phyloP scores from a whole-genome alignment of 331 rosid genomes.

The Rhamnella rubrinervis region DNA sequence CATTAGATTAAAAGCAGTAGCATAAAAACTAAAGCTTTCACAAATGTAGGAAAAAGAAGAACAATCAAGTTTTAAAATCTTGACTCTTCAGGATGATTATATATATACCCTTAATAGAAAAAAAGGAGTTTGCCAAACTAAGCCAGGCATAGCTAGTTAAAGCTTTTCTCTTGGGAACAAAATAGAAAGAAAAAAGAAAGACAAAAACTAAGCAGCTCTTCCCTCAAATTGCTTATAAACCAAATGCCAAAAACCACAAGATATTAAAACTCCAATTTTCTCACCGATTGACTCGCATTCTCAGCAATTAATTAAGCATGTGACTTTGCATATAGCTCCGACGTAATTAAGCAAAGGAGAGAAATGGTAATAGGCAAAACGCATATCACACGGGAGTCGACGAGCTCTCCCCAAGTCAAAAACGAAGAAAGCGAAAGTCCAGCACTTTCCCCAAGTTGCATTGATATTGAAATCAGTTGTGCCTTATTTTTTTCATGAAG shows the following conservation, averaged over 20 bases:
- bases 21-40: background rate
- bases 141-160: too few species aligned
- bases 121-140: too few species aligned
- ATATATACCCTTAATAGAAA: too few species aligned
- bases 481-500: slow-evolving; percentile 57
- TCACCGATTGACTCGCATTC: slow-evolving; percentile 11
- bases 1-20: background rate
- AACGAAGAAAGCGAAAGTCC: too few species aligned
- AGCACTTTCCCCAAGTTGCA: slow-evolving; percentile 63
- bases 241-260: background rate
- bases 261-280: background rate
- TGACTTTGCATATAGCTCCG: too few species aligned
- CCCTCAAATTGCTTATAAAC: background rate
- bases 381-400: too few species aligned
- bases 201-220: background rate
- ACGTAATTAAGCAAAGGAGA: too few species aligned
- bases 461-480: slow-evolving; percentile 50
- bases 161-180: too few species aligned
- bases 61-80: background rate
- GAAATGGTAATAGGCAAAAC: too few species aligned
- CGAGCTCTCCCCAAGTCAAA: too few species aligned
- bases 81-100: too few species aligned
- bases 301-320: slow-evolving; percentile 23
- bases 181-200: too few species aligned
- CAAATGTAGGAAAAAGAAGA: background rate